A percentile compares a stretch with the other conserved stretches of the same genome.
These are phyloP conservation scores for Spiraea crenata DNA, from an alignment of 331 rosid genomes.

Conservation along the genomic window DNA sequence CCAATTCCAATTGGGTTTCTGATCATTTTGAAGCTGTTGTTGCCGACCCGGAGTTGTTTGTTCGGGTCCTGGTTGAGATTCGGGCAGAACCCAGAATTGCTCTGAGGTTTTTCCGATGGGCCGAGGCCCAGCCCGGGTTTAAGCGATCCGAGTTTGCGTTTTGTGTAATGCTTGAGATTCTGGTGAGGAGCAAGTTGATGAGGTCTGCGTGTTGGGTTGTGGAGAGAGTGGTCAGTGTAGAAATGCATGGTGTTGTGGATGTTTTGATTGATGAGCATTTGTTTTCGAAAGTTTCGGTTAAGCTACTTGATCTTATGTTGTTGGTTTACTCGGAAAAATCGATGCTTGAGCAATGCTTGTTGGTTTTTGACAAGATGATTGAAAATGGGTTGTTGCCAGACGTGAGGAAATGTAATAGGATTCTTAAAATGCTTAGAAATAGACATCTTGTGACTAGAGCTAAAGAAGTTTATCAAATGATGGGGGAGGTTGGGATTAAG, in stretches of 20 bases:
- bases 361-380: conserved; percentile 51
- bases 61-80: conserved; percentile 49
- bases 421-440: conserved; percentile 61
- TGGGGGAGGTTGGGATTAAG: conserved; percentile 54
- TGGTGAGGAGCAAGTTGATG: conserved; percentile 45
- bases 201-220: conserved; percentile 53
- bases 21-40: conserved; percentile 46
- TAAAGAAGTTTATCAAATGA: conserved; percentile 49
- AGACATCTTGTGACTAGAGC: conserved; percentile 31
- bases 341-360: conserved; percentile 51
- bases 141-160: conserved; percentile 38
- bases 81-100: conserved; percentile 47
- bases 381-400: conserved; percentile 57
- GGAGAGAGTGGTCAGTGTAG: conserved; percentile 43
- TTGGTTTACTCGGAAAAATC: conserved; percentile 46
- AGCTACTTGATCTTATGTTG: conserved; percentile 61
- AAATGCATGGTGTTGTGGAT: conserved; percentile 39
- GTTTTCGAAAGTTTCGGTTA: conserved; percentile 32
- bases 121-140: conserved; percentile 45
- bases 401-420: conserved; percentile 70
- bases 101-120: conserved; percentile 67
- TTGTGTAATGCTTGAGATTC: conserved; percentile 62
- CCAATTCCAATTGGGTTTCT: conserved; percentile 23
- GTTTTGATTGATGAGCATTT: conserved; percentile 36
- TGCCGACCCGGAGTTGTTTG: conserved; percentile 48